A percentile compares a stretch with the other conserved stretches of the same genome.
phyloP scores from a whole-genome alignment of 495 filamentous ascomycete species.

The Venustampulla echinocandica region DNA sequence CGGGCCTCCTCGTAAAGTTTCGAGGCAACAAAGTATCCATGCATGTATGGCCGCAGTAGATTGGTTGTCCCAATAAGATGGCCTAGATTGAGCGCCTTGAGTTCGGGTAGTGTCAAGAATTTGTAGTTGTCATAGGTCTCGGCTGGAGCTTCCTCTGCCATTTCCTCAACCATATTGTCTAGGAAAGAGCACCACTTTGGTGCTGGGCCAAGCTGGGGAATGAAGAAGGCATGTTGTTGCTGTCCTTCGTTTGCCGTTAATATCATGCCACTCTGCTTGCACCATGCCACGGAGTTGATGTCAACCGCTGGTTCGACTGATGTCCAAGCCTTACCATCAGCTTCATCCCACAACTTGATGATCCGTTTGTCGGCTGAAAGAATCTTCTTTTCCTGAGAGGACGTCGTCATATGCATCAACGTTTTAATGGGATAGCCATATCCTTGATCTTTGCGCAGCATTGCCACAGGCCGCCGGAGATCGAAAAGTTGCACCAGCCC shows the following conservation, averaged over 20 bases:
- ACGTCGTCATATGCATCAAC: slow-evolving; percentile 73
- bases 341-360: slow-evolving; percentile 92
- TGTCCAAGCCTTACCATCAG: slow-evolving; percentile 78
- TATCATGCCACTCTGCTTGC: slow-evolving; percentile 81
- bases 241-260: slow-evolving; percentile 92
- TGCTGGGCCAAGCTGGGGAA: slow-evolving; percentile 85
- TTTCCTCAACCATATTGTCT: slow-evolving; percentile 95
- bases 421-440: slow-evolving; percentile 92
- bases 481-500: slow-evolving; percentile 92
- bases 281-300: slow-evolving; percentile 84
- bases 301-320: slow-evolving; percentile 93
- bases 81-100: slow-evolving; percentile 69
- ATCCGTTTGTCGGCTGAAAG: slow-evolving; percentile 88
- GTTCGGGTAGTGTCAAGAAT: slow-evolving; percentile 81
- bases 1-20: slow-evolving; percentile 90
- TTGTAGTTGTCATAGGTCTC: slow-evolving; percentile 98
- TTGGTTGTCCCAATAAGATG: slow-evolving; percentile 83
- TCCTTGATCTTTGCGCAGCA: slow-evolving; percentile 88
- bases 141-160: slow-evolving; percentile 68
- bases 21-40: slow-evolving; percentile 93
- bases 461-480: slow-evolving; percentile 74
- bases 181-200: slow-evolving; percentile 95
- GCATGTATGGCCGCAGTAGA: slow-evolving; percentile 90
- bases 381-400: slow-evolving; percentile 76
- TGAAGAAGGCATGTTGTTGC: slow-evolving; percentile 89